Conservation (phyloP, 2,329 filamentous ascomycete species). For the Cercospora sp. region DNA sequence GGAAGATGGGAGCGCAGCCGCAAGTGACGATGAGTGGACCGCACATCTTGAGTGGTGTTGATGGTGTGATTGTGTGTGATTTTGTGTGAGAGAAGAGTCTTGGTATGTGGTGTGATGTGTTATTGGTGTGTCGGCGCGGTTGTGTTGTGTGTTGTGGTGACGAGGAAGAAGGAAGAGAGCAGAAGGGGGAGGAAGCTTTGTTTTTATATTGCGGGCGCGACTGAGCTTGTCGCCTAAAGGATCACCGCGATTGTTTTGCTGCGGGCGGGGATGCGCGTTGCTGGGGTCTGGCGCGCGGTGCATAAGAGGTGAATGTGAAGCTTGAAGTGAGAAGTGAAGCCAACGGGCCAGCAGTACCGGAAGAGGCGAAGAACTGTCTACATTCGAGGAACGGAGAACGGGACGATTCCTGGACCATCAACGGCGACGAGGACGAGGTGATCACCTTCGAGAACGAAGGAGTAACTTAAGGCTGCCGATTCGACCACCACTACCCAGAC, state of each 20-base stretch:
- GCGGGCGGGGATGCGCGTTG: not conserved
- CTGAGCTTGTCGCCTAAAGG: not conserved
- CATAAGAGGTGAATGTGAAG: not conserved
- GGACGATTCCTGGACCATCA: not conserved
- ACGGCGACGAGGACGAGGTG: not conserved
- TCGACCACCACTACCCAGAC: not conserved
- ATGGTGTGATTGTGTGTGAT: not conserved
- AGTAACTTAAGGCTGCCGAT: not conserved
- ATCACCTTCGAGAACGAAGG: not conserved
- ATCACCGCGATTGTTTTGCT: not conserved
- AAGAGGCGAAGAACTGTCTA: not conserved
- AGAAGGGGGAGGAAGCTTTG: not conserved
- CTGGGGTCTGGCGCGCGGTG: not conserved
- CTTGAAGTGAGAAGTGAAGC: not conserved
- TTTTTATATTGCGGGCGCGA: not conserved
- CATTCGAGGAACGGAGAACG: not conserved
- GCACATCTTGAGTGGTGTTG: conserved; percentile 1
- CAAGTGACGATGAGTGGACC: conserved; percentile 7
- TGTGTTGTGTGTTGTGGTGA: not conserved
- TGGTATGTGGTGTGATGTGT: not conserved
- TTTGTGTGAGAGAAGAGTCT: not conserved
- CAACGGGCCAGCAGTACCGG: not conserved
- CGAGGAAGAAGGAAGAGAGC: not conserved
- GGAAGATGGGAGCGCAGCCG: not conserved
- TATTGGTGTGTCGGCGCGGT: not conserved